A percentile compares a stretch with the other conserved stretches of the same genome.
Evolutionary conservation across 1,284 basidiomycete genomes (phyloP).

Genomic region (Moniliella sp.): DNA sequence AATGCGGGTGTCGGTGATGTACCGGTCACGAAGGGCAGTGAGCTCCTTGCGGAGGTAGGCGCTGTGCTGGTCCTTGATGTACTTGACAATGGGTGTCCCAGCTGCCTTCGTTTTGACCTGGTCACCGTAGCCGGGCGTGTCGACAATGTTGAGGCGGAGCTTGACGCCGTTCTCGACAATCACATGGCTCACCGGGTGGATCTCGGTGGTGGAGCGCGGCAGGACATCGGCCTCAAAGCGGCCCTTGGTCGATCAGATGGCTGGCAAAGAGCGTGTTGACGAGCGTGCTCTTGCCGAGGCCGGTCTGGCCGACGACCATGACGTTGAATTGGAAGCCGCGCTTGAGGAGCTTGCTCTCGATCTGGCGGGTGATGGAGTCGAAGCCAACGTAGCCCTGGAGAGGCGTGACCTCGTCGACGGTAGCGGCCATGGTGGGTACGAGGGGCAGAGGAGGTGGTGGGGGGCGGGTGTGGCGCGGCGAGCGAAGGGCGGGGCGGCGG

Average conservation of each 20-base stretch:
- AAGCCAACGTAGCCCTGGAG: constrained; percentile 34
- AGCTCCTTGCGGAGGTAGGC: constrained; percentile 95
- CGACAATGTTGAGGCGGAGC: constrained; percentile 86
- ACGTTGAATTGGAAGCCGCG: constrained; percentile 91
- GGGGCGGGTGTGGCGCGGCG: too few relatives aligned
- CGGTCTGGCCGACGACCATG: constrained; percentile 58
- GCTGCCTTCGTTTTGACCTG: constrained; percentile 86
- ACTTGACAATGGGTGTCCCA: constrained; percentile 96
- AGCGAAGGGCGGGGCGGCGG: too few relatives aligned
- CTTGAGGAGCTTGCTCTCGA: constrained; percentile 95
- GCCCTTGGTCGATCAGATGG: constrained; percentile 90
- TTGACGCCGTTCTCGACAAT: constrained; percentile 89
- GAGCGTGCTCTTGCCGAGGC: constrained; percentile 88
- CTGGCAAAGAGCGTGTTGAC: constrained; percentile 97
- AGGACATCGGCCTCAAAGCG: constrained; percentile 68
- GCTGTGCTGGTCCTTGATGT: constrained; percentile 97
- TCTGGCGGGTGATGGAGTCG: constrained; percentile 64
- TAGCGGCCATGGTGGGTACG: background rate
- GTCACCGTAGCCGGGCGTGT: constrained; percentile 95
- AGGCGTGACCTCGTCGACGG: constrained; percentile 9
- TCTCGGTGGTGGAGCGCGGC: constrained; percentile 81
- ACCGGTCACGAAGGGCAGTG: constrained; percentile 90
- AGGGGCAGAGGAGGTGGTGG: too few relatives aligned
- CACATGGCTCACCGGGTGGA: constrained; percentile 81
- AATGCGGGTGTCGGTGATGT: constrained; percentile 91